Percentiles rank a stretch among this genome's conserved stretches.
phyloP scores from a whole-genome alignment of 2,329 filamentous ascomycete species.

The Thielaviopsis musarum region DNA sequence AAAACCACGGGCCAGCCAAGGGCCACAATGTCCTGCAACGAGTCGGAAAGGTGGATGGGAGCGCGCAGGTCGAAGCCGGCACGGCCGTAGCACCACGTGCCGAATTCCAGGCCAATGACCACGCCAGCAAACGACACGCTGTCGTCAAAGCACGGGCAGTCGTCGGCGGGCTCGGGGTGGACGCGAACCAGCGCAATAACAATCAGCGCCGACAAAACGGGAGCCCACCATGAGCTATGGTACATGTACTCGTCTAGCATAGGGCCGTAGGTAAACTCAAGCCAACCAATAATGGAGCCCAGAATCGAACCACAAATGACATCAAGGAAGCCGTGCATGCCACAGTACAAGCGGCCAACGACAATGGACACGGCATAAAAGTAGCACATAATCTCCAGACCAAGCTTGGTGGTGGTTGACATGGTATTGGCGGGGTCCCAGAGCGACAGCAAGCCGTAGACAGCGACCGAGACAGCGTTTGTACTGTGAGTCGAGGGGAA shows the following conservation, averaged over 20 bases:
- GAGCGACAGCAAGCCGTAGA: constrained; percentile 63
- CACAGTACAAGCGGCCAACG: constrained; percentile 83
- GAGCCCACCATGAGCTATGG: constrained; percentile 44
- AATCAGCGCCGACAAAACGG: constrained; percentile 44
- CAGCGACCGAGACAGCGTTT: constrained; percentile 85
- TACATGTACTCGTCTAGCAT: constrained; percentile 56
- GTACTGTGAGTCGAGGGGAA: constrained; percentile 96
- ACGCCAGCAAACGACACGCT: constrained; percentile 87
- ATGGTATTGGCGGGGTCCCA: constrained; percentile 47
- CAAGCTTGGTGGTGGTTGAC: constrained; percentile 37
- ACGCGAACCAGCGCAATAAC: constrained; percentile 68
- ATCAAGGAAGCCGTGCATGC: constrained; percentile 96
- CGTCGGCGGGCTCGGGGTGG: constrained; percentile 89
- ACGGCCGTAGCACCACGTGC: constrained; percentile 42
- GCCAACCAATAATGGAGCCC: constrained; percentile 46
- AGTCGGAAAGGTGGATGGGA: constrained; percentile 19
- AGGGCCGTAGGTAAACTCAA: constrained; percentile 44
- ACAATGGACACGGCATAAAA: constrained; percentile 82
- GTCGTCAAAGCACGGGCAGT: constrained; percentile 94
- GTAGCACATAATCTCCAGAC: constrained; percentile 55
- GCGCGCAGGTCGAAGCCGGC: constrained; percentile 37
- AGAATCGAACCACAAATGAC: constrained; percentile 66
- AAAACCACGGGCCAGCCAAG: constrained; percentile 49
- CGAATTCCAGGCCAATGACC: constrained; percentile 67
- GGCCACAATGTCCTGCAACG: constrained; percentile 41